phyloP scores from a whole-genome alignment of 176 grass and related monocot genomes.

The Phoenix dactylifera region DNA sequence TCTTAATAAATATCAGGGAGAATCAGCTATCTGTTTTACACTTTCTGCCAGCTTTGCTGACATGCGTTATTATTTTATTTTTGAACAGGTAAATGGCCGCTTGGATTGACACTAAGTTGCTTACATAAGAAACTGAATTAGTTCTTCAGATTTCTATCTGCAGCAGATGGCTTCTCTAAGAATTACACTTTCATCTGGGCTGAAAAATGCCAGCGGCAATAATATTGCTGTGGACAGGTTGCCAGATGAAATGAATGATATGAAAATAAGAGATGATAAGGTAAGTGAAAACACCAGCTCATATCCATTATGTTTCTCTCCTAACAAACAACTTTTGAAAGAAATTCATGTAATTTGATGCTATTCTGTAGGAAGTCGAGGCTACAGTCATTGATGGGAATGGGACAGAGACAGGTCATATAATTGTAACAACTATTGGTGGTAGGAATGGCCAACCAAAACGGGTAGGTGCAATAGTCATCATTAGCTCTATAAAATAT shows the following conservation, averaged over 20 bases:
- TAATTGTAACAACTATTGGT: conserved; percentile 70
- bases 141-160: neutral
- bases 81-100: too few relatives aligned
- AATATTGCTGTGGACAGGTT: conserved; percentile 41
- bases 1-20: too few relatives aligned
- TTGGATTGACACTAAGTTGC: neutral
- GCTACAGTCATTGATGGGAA: conserved; percentile 61
- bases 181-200: conserved; percentile 21
- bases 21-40: too few relatives aligned
- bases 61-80: too few relatives aligned
- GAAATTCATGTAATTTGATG: neutral
- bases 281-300: conserved; percentile 10
- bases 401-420: conserved; percentile 66
- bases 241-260: conserved; percentile 58
- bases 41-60: too few relatives aligned
- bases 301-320: neutral
- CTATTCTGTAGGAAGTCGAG: conserved; percentile 42
- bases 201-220: conserved; percentile 30
- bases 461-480: conserved; percentile 28
- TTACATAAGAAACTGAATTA: neutral
- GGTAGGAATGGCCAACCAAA: conserved; percentile 66
- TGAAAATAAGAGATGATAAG: conserved; percentile 73
- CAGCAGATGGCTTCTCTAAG: conserved; percentile 38
- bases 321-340: too few relatives aligned
- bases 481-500: too few relatives aligned